Base-by-base conservation (phyloP, 225 moss, liverwort and hornwort species). In the Asterella californica region DNA sequence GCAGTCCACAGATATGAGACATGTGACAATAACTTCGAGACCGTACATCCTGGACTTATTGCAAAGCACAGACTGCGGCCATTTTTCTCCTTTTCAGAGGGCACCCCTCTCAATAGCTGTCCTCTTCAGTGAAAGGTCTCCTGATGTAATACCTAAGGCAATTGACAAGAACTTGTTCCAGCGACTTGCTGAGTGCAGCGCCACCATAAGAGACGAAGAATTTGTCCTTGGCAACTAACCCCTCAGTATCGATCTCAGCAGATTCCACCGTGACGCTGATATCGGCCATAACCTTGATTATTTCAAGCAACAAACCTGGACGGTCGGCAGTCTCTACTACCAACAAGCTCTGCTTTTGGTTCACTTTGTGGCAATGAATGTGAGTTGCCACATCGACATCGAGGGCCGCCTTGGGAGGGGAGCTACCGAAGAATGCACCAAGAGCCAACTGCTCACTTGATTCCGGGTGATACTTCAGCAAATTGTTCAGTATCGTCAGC, bases 401-500 rank as follows among this genome's bases (percentile, higher is more conserved):
- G 68, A 96, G 89, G 88, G 87, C 76, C 37, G 49, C 79, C 36
- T 78, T 80, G 36, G 86, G 85, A 46, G 91, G 49, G 60, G 17
- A 34, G 2, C 33, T 65, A 10, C 91, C 92, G 77, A 96, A 94
- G 55, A 88, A 82, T 78, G 79, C 85, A 69, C 91, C 94, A 77
- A 96, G 60, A 6, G 90, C 93, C 82, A 96, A 86, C 82, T 94
- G 87, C 83, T 94, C 96, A 84, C 96, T 87, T 14, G 96, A 92
- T 88, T 96, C 96, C 80, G 94, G 96, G 76, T 96, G 96, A 75
- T 91, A 96, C 84, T 96, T 89, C 15, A 96, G 86, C 86, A 96
- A 83, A 81, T 96, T 96, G 88, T 93, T 91, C 33, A 96, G 90
- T 83, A 96, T 86, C 47, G 92, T 94, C 74, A 96, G 86, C 74